Percentiles rank a stretch among this genome's conserved stretches.
Evolutionary conservation across 2,329 filamentous ascomycete genomes (phyloP).

Genomic region (Seiridium cupressi): DNA sequence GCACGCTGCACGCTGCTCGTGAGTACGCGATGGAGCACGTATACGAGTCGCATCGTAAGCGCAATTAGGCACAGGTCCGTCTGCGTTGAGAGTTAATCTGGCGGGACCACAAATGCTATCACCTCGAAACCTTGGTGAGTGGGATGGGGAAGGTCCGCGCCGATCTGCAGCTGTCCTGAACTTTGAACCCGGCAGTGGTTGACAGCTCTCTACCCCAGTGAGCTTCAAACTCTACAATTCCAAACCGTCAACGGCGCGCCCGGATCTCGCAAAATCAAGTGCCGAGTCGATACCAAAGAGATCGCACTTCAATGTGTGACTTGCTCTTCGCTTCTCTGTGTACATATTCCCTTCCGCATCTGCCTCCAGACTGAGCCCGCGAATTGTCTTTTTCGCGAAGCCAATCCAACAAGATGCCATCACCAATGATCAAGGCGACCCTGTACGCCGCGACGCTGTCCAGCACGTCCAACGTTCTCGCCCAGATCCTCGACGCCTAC

Average conservation of each 20-base stretch:
- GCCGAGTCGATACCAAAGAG: background rate
- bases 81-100: background rate
- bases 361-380: background rate
- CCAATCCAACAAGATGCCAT: constrained; percentile 35
- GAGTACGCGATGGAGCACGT: no score
- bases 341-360: background rate
- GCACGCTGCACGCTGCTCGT: no score
- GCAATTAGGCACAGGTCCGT: background rate
- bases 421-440: constrained; percentile 50
- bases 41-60: background rate
- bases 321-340: background rate
- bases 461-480: constrained; percentile 51
- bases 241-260: no score
- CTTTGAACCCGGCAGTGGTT: background rate
- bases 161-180: constrained; percentile 1
- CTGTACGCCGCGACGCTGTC: constrained; percentile 52
- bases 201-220: no score
- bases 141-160: background rate
- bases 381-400: background rate
- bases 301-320: background rate
- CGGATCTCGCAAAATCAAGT: no score
- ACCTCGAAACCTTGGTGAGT: background rate
- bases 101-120: background rate
- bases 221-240: no score
- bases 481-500: constrained; percentile 52